phyloP scores from a whole-genome alignment of 2,329 filamentous ascomycete genomes.

The Fusarium nurragi region DNA sequence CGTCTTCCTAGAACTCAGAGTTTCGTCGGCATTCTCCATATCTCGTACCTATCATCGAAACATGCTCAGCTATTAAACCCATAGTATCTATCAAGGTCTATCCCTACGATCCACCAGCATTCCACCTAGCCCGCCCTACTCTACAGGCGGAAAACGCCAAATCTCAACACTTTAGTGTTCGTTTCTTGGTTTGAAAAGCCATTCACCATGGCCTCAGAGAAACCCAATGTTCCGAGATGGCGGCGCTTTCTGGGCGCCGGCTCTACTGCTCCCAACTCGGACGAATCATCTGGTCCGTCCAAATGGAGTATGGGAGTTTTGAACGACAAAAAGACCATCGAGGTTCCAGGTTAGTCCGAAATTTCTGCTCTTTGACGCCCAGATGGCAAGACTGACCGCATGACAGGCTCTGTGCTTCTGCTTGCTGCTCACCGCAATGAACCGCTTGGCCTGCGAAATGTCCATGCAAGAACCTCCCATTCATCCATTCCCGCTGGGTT shows the following conservation, averaged over 20 bases:
- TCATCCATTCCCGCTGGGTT: slow-evolving; percentile 64
- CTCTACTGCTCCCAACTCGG: slow-evolving; percentile 8
- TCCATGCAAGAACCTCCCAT: slow-evolving; percentile 65
- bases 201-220: slow-evolving; percentile 28
- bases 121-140: neutral
- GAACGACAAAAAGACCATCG: slow-evolving; percentile 81
- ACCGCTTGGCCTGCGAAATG: slow-evolving; percentile 66
- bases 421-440: slow-evolving; percentile 66
- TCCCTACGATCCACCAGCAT: neutral
- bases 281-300: slow-evolving; percentile 39
- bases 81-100: slow-evolving; percentile 13
- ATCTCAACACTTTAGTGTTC: neutral
- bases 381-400: slow-evolving; percentile 10
- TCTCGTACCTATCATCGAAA: slow-evolving; percentile 4
- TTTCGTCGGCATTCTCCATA: neutral
- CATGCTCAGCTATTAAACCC: neutral
- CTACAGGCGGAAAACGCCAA: neutral
- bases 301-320: slow-evolving; percentile 80
- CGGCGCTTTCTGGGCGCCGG: slow-evolving; percentile 34
- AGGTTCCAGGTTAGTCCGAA: slow-evolving; percentile 77
- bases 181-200: neutral
- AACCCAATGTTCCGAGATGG: slow-evolving; percentile 23
- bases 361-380: neutral
- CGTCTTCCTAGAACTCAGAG: neutral
- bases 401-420: slow-evolving; percentile 65